A percentile compares a stretch with the other conserved stretches of the same genome.
Conservation (phyloP, 2,329 filamentous ascomycete genomes). For the Diaporthe citri region DNA sequence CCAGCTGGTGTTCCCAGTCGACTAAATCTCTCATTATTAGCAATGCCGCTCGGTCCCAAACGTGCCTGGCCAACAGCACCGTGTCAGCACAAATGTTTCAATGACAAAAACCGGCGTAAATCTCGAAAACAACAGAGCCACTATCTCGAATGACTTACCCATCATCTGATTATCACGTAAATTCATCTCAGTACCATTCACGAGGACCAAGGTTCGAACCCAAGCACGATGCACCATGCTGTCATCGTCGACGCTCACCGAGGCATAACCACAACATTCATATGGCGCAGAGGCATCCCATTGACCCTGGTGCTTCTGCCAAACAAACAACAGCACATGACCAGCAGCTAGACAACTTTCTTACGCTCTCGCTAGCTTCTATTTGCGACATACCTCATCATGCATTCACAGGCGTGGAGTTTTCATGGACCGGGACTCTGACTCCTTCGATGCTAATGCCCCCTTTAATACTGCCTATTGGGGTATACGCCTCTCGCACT, state of each 20-base stretch:
- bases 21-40: background rate
- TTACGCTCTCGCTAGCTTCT: conserved; percentile 24
- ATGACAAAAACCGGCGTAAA: background rate
- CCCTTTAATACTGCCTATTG: background rate
- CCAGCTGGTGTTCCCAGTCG: background rate
- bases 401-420: conserved; percentile 36
- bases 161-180: background rate
- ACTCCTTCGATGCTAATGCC: background rate
- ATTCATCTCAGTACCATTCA: background rate
- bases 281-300: background rate
- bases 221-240: background rate
- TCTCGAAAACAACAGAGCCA: too few species aligned
- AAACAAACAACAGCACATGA: background rate
- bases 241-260: background rate
- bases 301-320: background rate
- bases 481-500: background rate
- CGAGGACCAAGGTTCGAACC: too few species aligned
- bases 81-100: background rate
- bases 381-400: conserved; percentile 11
- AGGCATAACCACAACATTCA: background rate
- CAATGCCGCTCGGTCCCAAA: background rate
- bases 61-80: background rate
- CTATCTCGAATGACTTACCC: background rate
- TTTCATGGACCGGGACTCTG: conserved; percentile 16
- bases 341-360: conserved; percentile 19